A percentile compares a stretch with the other conserved stretches of the same genome.
Conservation (phyloP, 2,329 filamentous ascomycete genomes). For the Microcyclosporella mali region DNA sequence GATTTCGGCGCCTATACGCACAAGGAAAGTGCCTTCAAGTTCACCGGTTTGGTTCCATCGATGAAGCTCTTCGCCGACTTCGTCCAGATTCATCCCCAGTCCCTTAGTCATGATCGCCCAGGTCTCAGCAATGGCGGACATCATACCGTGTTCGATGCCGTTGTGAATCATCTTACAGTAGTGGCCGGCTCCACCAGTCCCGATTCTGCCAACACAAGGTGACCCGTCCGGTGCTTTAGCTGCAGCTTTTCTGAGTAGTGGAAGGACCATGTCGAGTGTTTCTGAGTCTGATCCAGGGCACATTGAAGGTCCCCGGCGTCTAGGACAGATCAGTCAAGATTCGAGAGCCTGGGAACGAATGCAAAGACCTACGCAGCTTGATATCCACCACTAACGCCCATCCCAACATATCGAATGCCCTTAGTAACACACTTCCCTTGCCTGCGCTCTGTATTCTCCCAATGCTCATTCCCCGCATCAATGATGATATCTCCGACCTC, state of each 20-base stretch:
- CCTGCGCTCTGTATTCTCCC: conserved; percentile 54
- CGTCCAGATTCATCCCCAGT: conserved; percentile 53
- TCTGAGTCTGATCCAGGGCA: conserved; percentile 57
- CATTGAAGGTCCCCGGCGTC: conserved; percentile 58
- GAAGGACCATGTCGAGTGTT: conserved; percentile 54
- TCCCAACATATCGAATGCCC: conserved; percentile 60
- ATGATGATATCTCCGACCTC: conserved; percentile 59
- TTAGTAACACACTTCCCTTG: conserved; percentile 52
- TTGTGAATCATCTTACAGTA: conserved; percentile 75
- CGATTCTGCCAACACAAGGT: conserved; percentile 56
- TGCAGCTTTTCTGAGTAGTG: conserved; percentile 55
- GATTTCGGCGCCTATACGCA: conserved; percentile 58
- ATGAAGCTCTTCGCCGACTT: conserved; percentile 55
- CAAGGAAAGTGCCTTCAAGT: conserved; percentile 54
- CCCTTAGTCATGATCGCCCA: conserved; percentile 58
- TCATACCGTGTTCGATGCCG: conserved; percentile 67
- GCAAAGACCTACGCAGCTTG: conserved; percentile 48
- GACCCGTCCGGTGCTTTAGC: conserved; percentile 56
- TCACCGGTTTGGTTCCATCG: conserved; percentile 57
- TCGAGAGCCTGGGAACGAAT: not conserved
- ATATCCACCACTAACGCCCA: conserved; percentile 64
- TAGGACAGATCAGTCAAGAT: conserved; percentile 1
- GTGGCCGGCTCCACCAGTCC: conserved; percentile 59
- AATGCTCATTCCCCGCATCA: conserved; percentile 64
- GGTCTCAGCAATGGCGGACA: conserved; percentile 56